A percentile compares a stretch with the other conserved stretches of the same genome.
These are phyloP conservation scores for Dendrobium nobile DNA, from an alignment of 106 monocot species.

Conservation along the genomic window DNA sequence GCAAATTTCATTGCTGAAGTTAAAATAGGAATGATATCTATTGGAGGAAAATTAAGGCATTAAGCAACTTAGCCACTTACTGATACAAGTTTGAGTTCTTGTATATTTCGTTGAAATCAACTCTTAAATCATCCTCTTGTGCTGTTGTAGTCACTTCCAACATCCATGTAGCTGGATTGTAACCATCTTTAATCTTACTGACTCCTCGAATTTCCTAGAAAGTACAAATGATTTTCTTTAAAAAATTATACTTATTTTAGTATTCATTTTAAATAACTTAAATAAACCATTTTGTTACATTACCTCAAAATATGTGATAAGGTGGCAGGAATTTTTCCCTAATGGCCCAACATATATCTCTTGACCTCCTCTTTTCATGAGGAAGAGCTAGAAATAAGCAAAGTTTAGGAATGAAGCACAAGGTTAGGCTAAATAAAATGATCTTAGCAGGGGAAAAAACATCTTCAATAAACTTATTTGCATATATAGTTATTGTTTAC, in stretches of 20 bases:
- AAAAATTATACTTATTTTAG: not conserved
- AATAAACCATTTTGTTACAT: not conserved
- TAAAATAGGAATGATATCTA: not conserved
- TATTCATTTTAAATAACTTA: not conserved
- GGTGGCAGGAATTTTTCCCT: constrained; percentile 13
- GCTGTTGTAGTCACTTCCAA: constrained; percentile 10
- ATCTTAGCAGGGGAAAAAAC: not conserved
- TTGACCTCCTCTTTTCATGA: constrained; percentile 20
- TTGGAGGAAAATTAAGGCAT: not conserved
- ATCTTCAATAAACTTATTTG: not conserved
- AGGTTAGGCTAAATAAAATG: not conserved
- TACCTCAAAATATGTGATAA: constrained; percentile 19
- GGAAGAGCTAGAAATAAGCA: constrained; percentile 12
- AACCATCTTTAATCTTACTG: constrained; percentile 7
- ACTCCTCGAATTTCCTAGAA: constrained; percentile 3
- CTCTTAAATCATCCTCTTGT: constrained; percentile 8
- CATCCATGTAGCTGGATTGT: constrained; percentile 19
- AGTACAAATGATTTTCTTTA: not conserved
- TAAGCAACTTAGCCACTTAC: not conserved
- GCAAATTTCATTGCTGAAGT: not conserved
- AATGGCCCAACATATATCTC: constrained; percentile 26
- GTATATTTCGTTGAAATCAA: constrained; percentile 12
- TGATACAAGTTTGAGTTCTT: constrained; percentile 18
- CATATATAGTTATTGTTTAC: constrained; percentile 3
- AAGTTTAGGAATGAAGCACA: not conserved